Base-by-base conservation (phyloP, 345 rosid species). In the Syzygium aqueum region DNA sequence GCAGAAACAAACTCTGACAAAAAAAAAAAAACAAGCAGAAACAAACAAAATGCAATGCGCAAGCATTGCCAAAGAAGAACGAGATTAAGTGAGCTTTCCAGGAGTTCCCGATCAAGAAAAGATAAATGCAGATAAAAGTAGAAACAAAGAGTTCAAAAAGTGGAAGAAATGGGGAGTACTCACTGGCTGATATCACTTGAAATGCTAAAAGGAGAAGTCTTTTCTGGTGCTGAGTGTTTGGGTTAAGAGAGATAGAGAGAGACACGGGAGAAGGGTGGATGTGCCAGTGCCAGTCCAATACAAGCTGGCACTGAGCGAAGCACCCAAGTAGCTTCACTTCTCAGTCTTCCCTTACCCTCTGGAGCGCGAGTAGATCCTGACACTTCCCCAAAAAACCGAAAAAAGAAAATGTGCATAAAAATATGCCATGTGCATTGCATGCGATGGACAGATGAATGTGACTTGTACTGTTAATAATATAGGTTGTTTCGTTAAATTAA, bases 241-340 rank as follows among this genome's bases (percentile, higher is more conserved):
- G 51, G 50, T 15, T 25, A 3, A 19, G 30, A 28, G 51, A 84
- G 61, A 52, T 77, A 84, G 88, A 59, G 84, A 67, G 85, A 51
- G 86, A 52, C 78, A 28, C 19, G 88, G 52, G 53, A 73, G 86
- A 84, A 56, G 56, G 50, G 43, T n/a, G 78, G 30, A 43, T 53
- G 54, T 90, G 94, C 90, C 91, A 19, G 84, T 89, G 96, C 92
- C 93, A 93, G 95, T 91, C 85, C 87, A 91, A 88, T 89, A 88
- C 93, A 87, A 93, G 93, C 94, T 93, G 95, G 92, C 90, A 85
- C 86, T 87, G 84, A 87, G 84, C 73, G 91, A 89, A 89, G 86
- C 86, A 89, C 50, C 89, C 90, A 30, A 85, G 90, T 40, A 37
- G 85, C 88, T 89, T 88, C 89, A 53, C 83, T 63, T n/a, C n/a